phyloP scores from a whole-genome alignment of 169 alveolate genomes.

The Eimeria acervulina region DNA sequence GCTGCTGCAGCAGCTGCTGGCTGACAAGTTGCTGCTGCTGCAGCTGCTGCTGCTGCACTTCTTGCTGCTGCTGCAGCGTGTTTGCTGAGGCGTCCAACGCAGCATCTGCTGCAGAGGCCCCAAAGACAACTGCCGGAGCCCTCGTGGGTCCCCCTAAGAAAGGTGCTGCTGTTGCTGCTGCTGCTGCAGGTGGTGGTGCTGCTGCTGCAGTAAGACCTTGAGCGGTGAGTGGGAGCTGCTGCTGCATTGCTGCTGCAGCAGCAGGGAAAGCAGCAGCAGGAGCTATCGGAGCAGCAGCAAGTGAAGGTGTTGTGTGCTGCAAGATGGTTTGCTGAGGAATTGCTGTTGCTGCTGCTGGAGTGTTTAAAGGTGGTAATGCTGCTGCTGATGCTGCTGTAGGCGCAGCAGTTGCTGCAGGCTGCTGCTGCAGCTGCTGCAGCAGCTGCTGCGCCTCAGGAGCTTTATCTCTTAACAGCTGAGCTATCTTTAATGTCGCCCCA shows the following conservation, averaged over 20 bases:
- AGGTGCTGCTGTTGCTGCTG: not conserved
- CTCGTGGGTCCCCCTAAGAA: not conserved
- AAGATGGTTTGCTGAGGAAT: not conserved
- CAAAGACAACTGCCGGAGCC: slow-evolving; percentile 14
- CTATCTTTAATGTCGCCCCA: slow-evolving; percentile 72
- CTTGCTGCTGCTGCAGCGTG: slow-evolving; percentile 58
- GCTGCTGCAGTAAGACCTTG: slow-evolving; percentile 20
- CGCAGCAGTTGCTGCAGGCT: not conserved
- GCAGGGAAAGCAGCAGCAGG: not conserved
- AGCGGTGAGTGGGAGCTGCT: not conserved
- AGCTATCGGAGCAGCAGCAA: not conserved
- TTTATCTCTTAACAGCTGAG: slow-evolving; percentile 61
- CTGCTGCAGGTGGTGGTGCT: slow-evolving; percentile 21
- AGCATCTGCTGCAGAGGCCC: slow-evolving; percentile 46
- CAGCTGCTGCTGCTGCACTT: not conserved
- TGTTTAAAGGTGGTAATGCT: not conserved
- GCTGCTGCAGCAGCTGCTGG: not conserved
- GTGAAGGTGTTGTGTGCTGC: not conserved
- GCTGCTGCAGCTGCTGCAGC: slow-evolving; percentile 68
- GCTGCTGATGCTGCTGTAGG: slow-evolving; percentile 25
- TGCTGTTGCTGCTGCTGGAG: slow-evolving; percentile 34
- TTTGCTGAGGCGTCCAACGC: not conserved
- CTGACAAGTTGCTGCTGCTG: not conserved
- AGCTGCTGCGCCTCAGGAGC: slow-evolving; percentile 71
- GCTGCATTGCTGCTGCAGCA: slow-evolving; percentile 19